Conservation (phyloP, 257 asterid species). For the Eustoma russellianum region DNA sequence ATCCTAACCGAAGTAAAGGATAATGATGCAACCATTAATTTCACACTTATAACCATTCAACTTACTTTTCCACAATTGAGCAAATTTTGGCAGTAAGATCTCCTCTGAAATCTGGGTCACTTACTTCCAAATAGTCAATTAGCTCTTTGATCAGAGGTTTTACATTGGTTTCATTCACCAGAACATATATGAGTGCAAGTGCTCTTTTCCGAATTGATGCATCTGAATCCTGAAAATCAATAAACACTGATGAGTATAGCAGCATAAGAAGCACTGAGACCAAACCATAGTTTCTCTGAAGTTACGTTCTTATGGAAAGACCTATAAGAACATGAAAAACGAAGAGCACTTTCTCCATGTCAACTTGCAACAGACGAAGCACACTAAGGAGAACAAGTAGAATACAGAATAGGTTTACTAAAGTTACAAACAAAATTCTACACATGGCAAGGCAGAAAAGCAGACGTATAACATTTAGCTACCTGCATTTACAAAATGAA, state of each 20-base stretch:
- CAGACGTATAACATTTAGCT: too few relatives aligned
- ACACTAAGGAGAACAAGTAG: too few relatives aligned
- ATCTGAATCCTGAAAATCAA: constrained; percentile 77
- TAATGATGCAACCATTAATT: not conserved
- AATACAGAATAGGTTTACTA: too few relatives aligned
- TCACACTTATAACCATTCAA: constrained; percentile 10
- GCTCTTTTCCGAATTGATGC: constrained; percentile 99
- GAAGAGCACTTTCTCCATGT: too few relatives aligned
- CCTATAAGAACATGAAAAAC: too few relatives aligned
- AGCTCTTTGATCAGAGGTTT: constrained; percentile 84
- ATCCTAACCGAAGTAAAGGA: not conserved
- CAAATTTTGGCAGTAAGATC: constrained; percentile 93
- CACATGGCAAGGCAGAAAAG: too few relatives aligned
- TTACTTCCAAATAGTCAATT: constrained; percentile 73
- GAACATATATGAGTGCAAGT: constrained; percentile 85
- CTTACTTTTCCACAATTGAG: constrained; percentile 96
- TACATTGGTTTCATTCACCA: constrained; percentile 82
- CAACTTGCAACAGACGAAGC: too few relatives aligned
- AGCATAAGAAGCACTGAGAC: not conserved
- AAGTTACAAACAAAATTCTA: too few relatives aligned
- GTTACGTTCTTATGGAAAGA: too few relatives aligned
- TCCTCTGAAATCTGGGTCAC: constrained; percentile 89
- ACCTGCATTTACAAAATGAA: too few relatives aligned
- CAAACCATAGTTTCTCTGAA: too few relatives aligned
- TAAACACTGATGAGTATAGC: not conserved